phyloP scores from a whole-genome alignment of 2,329 filamentous ascomycete species.

The Simplicillium sp. region DNA sequence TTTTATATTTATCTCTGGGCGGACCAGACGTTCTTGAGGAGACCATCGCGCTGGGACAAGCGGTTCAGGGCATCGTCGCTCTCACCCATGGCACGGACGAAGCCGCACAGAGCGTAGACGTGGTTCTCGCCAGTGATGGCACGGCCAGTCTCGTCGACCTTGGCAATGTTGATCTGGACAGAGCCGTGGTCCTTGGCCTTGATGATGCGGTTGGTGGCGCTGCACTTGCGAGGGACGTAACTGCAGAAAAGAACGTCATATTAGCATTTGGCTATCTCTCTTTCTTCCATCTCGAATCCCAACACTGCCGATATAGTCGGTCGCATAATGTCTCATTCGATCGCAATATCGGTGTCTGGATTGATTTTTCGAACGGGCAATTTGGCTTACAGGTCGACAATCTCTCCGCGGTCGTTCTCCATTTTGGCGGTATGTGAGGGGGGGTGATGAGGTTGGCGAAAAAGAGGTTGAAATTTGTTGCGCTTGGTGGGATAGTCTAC shows the following conservation, averaged over 20 bases:
- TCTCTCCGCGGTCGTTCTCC: constrained; percentile 99
- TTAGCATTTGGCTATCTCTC: too few relatives aligned
- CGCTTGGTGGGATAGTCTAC: constrained; percentile 17
- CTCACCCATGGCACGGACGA: constrained; percentile 97
- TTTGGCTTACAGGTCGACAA: constrained; percentile 81
- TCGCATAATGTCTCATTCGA: neutral
- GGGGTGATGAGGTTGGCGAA: constrained; percentile 18
- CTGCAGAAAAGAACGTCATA: constrained; percentile 33
- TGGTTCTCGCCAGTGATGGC: constrained; percentile 92
- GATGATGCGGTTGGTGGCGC: constrained; percentile 98
- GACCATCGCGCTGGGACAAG: constrained; percentile 88
- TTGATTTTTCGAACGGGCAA: constrained; percentile 7
- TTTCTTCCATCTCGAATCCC: neutral
- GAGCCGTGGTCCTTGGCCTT: constrained; percentile 99
- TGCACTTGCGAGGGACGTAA: constrained; percentile 98
- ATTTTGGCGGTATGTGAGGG: constrained; percentile 52
- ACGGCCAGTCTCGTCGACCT: constrained; percentile 98
- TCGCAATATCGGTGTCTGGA: constrained; percentile 14
- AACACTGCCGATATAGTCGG: neutral
- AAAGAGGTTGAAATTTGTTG: constrained; percentile 9
- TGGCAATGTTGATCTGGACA: constrained; percentile 93
- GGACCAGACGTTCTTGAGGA: constrained; percentile 96
- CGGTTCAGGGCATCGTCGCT: constrained; percentile 94
- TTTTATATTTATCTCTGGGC: constrained; percentile 47
- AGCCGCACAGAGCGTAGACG: constrained; percentile 93